These are phyloP conservation scores for Proliferodiscus dingleyae DNA, from an alignment of 2,329 filamentous ascomycete species.

Conservation along the genomic window DNA sequence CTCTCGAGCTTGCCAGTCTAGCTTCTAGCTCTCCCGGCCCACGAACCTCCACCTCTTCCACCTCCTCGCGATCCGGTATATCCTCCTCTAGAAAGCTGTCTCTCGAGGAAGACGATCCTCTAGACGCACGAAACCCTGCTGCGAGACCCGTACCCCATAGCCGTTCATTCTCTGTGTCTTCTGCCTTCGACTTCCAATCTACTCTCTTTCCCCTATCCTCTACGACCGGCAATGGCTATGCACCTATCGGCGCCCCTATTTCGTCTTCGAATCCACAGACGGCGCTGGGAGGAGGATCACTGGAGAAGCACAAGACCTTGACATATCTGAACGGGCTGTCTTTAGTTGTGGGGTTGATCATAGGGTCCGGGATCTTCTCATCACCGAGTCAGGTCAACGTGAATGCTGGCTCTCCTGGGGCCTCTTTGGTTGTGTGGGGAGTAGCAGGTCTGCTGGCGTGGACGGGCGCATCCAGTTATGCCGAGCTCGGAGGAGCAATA, in stretches of 20 bases:
- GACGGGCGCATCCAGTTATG: conserved; percentile 93
- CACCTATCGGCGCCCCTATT: conserved; percentile 74
- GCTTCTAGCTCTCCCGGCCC: conserved; percentile 72
- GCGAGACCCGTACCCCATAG: conserved; percentile 37
- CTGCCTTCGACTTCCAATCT: conserved; percentile 91
- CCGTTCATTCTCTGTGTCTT: conserved; percentile 84
- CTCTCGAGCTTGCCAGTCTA: conserved; percentile 90
- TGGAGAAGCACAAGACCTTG: conserved; percentile 93
- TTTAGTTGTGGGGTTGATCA: conserved; percentile 86
- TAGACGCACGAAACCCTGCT: conserved; percentile 57
- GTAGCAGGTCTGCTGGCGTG: conserved; percentile 90
- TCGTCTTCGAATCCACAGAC: conserved; percentile 50
- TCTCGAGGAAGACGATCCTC: conserved; percentile 78
- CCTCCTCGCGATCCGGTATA: conserved; percentile 76
- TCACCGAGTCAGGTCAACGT: conserved; percentile 88
- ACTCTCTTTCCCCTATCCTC: conserved; percentile 90
- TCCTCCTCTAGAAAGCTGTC: conserved; percentile 91
- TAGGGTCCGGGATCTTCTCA: conserved; percentile 94
- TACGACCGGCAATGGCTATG: conserved; percentile 71
- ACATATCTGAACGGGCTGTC: conserved; percentile 93
- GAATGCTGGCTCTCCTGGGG: conserved; percentile 87
- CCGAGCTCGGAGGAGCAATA: conserved; percentile 91
- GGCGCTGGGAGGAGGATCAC: conserved; percentile 64
- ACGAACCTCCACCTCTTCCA: conserved; percentile 59
- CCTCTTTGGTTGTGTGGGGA: conserved; percentile 84